A percentile compares a stretch with the other conserved stretches of the same genome.
Evolutionary conservation across 2,329 filamentous ascomycete genomes (phyloP).

Genomic region (Herpotrichia juniperi): DNA sequence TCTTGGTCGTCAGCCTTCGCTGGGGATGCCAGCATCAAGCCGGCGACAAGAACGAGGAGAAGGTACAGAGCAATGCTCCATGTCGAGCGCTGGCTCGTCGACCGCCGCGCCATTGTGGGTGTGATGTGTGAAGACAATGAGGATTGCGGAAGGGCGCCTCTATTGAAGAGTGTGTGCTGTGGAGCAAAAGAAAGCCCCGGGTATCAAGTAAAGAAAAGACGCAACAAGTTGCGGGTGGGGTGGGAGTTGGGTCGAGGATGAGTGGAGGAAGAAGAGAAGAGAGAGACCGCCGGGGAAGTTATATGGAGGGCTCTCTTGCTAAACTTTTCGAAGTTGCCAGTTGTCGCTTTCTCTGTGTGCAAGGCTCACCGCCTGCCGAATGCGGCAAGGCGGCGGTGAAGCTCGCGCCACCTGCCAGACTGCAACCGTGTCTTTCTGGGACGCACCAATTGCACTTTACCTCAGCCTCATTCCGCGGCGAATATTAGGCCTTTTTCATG

Average conservation of each 20-base stretch:
- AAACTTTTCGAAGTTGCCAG: constrained; percentile 38
- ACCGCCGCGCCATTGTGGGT: constrained; percentile 63
- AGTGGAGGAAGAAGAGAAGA: constrained; percentile 24
- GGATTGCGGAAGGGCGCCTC: constrained; percentile 23
- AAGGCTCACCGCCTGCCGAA: constrained; percentile 24
- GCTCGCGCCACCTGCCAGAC: constrained; percentile 23
- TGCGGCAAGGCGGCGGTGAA: constrained; percentile 20
- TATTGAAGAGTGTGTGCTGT: constrained; percentile 29
- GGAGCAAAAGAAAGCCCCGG: constrained; percentile 3
- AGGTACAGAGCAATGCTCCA: constrained; percentile 93
- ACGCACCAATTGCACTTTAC: neutral
- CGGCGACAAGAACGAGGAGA: constrained; percentile 82
- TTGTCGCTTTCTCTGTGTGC: constrained; percentile 31
- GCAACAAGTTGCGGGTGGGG: constrained; percentile 22
- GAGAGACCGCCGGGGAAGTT: constrained; percentile 30
- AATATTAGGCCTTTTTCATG: constrained; percentile 28
- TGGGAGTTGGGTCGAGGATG: constrained; percentile 20
- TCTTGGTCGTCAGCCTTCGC: constrained; percentile 75
- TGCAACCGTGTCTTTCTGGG: constrained; percentile 16
- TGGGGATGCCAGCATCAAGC: constrained; percentile 81
- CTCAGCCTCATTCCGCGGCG: constrained; percentile 13
- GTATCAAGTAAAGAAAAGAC: constrained; percentile 26
- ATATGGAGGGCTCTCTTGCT: constrained; percentile 30
- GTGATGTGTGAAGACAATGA: constrained; percentile 23
- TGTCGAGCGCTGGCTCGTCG: constrained; percentile 74